phyloP scores from a whole-genome alignment of 495 filamentous ascomycete genomes.

The Barbatosphaeria neglecta region DNA sequence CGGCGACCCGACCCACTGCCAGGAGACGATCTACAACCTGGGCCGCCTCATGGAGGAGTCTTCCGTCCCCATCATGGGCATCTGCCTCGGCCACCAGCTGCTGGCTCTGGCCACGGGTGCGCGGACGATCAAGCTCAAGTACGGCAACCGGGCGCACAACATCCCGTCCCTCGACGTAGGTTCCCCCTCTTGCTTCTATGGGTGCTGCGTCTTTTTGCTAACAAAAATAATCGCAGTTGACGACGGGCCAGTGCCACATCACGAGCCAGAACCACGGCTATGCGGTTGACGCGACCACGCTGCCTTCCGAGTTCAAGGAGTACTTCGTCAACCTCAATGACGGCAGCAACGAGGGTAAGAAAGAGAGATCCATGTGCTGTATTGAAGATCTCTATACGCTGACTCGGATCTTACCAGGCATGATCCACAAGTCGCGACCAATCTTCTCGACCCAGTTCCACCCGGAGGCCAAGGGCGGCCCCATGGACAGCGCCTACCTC shows the following conservation, averaged over 20 bases:
- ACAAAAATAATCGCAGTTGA: slow-evolving; percentile 30
- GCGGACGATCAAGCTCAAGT: slow-evolving; percentile 86
- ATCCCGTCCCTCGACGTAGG: slow-evolving; percentile 73
- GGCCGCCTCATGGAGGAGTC: slow-evolving; percentile 78
- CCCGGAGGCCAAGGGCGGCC: slow-evolving; percentile 92
- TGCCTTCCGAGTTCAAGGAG: slow-evolving; percentile 82
- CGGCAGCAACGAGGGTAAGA: slow-evolving; percentile 73
- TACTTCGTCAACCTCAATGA: slow-evolving; percentile 98
- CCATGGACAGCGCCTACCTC: slow-evolving; percentile 83
- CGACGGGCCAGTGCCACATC: slow-evolving; percentile 95
- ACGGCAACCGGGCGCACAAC: slow-evolving; percentile 96
- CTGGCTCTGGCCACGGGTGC: slow-evolving; percentile 73
- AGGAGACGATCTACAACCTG: slow-evolving; percentile 84
- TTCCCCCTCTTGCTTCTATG: background rate
- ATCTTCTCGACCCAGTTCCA: slow-evolving; percentile 99
- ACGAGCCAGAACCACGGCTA: slow-evolving; percentile 98
- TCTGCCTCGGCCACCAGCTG: slow-evolving; percentile 90
- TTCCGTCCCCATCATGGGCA: slow-evolving; percentile 88
- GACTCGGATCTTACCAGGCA: slow-evolving; percentile 28
- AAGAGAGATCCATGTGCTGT: too few relatives aligned
- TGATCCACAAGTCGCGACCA: slow-evolving; percentile 90
- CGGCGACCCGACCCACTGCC: slow-evolving; percentile 93
- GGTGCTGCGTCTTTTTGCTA: background rate
- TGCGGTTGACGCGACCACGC: slow-evolving; percentile 77
- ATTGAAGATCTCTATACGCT: too few relatives aligned